Base-by-base conservation (phyloP, 2,329 filamentous ascomycete species). In the Trematosphaeria pertusa region DNA sequence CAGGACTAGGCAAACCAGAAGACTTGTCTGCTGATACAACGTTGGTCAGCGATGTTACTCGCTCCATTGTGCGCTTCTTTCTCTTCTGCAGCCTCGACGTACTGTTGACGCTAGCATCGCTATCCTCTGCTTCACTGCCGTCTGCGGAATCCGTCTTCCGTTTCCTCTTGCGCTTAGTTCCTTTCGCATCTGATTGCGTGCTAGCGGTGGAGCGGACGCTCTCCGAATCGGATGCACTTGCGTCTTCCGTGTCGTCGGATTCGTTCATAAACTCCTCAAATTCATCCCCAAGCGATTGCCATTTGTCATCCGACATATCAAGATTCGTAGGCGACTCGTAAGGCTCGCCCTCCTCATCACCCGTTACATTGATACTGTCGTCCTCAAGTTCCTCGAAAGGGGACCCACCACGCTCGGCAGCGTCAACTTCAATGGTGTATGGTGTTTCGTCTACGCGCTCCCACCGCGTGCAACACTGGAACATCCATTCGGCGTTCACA, bases 401-500 rank as follows among this genome's bases (percentile, higher is more conserved):
- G 15, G 69, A 70, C 6, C 56, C 63, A 6, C 62, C 56, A 18
- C 61, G 63, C 33, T 91, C 87, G 14, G 86, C 82, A 0, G 87
- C 84, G 40, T 91, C 86, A 2, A 91, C 80, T n/a, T 87, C 80
- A 36, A 96, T 81, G n/a, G 88, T 76, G 64, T 93, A 96, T 0
- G 87, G 86, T 2, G 79, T 79, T 69, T 97, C 92, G 45, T 94
- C 86, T 9, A 95, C 77, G 46, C 83, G 86, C 53, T 82, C 79
- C 94, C 94, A 99, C 68, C 88, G 87, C 19, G 85, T 87, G 54
- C 97, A 84, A 44, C 87, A 95, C 58, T 92, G 88, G 22, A 87
- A 81, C 21, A 99, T 84, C 94, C 94, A 99, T 61, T 90, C 85
- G 42, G 91, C 88, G 59, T 87, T 91, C 37, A 99, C 94, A 48